Percentiles rank a stretch among this genome's conserved stretches.
Evolutionary conservation across 176 grass and related monocot species (phyloP).

Genomic region (Leersia perrieri): DNA sequence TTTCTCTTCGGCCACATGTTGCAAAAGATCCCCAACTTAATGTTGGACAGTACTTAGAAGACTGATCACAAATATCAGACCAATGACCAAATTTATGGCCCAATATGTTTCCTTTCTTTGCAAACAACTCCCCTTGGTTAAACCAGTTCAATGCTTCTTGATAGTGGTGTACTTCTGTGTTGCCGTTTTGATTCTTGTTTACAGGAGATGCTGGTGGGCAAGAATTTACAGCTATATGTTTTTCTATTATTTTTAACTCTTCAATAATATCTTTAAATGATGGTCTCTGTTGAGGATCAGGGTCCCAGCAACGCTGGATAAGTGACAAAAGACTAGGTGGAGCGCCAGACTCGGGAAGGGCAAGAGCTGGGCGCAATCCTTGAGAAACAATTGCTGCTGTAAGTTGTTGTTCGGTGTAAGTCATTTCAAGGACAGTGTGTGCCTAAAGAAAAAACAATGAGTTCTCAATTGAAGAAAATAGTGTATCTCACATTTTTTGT

Average conservation of each 20-base stretch:
- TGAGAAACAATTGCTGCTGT: conserved; percentile 80
- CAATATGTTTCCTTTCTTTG: conserved; percentile 38
- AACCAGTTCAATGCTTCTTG: conserved; percentile 82
- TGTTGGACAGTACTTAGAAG: conserved; percentile 53
- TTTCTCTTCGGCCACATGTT: conserved; percentile 83
- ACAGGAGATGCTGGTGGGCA: conserved; percentile 16
- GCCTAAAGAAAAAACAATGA: conserved; percentile 55
- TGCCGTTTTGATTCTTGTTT: conserved; percentile 43
- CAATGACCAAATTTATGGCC: conserved; percentile 30
- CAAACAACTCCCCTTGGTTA: conserved; percentile 63
- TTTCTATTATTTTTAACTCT: conserved; percentile 47
- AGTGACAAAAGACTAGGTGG: conserved; percentile 72
- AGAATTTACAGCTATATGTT: conserved; percentile 38
- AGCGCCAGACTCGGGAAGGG: conserved; percentile 54
- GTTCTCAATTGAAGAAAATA: conserved; percentile 11
- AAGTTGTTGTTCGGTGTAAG: conserved; percentile 91
- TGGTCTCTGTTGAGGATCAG: conserved; percentile 71
- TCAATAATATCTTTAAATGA: conserved; percentile 70
- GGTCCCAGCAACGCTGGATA: conserved; percentile 75
- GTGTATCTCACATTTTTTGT: background rate
- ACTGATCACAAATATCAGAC: conserved; percentile 44
- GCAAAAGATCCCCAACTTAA: conserved; percentile 95
- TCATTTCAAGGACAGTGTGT: conserved; percentile 98
- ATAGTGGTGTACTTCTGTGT: conserved; percentile 38
- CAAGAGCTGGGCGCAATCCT: conserved; percentile 70